These are phyloP conservation scores for Violaceomyces palustris DNA, from an alignment of 1,284 basidiomycete species.

Conservation along the genomic window DNA sequence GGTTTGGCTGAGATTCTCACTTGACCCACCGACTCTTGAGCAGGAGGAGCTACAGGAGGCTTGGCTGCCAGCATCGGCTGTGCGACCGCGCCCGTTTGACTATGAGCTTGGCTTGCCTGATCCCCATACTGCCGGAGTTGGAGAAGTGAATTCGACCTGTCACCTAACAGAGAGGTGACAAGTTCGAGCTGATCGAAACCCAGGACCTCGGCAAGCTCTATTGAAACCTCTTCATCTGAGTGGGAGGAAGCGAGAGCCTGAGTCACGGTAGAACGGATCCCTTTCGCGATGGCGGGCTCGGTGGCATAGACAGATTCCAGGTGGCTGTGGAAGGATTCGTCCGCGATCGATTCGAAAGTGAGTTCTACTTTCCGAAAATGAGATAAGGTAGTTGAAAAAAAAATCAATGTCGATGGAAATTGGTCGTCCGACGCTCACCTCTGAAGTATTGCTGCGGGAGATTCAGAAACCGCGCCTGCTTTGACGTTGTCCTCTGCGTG, in stretches of 20 bases:
- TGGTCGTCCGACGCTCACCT: conserved; percentile 1
- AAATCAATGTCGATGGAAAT: no score
- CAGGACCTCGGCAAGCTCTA: conserved; percentile 72
- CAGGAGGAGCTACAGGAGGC: neutral
- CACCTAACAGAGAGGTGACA: conserved; percentile 49
- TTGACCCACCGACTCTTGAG: neutral
- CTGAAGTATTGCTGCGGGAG: conserved; percentile 1
- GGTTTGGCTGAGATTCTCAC: conserved; percentile 8
- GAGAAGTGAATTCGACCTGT: conserved; percentile 8
- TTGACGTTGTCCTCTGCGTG: conserved; percentile 2
- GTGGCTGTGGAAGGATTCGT: conserved; percentile 18
- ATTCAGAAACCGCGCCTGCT: conserved; percentile 5
- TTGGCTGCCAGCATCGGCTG: neutral
- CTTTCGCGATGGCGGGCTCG: conserved; percentile 17
- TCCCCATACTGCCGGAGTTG: conserved; percentile 11
- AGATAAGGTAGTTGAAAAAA: conserved; percentile 6
- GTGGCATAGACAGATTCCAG: conserved; percentile 8
- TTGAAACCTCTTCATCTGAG: conserved; percentile 65
- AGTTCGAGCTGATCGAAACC: conserved; percentile 77
- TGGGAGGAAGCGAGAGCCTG: conserved; percentile 9
- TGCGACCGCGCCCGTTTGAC: neutral
- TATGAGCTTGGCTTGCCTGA: conserved; percentile 13
- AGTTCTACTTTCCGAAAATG: no score
- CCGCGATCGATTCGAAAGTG: no score
- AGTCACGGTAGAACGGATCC: conserved; percentile 11